Evolutionary conservation across 2,329 filamentous ascomycete genomes (phyloP).

Genomic region (Aspergillus fructus): DNA sequence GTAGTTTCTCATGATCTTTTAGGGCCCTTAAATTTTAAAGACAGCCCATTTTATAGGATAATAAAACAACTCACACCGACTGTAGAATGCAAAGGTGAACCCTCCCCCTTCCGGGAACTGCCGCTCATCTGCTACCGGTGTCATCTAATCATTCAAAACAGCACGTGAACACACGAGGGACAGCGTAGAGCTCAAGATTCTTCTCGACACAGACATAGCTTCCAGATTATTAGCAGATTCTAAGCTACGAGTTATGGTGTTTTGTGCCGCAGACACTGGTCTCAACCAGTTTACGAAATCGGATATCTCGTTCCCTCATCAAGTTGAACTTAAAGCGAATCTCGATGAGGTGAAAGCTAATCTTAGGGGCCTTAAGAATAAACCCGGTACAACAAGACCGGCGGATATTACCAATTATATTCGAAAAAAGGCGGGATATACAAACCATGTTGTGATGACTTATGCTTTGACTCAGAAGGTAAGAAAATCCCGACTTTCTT

Average conservation of each 20-base stretch:
- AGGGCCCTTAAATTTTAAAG: conserved; percentile 61
- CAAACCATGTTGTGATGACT: conserved; percentile 78
- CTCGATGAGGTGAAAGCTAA: conserved; percentile 88
- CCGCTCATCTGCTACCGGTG: conserved; percentile 16
- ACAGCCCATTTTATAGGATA: conserved; percentile 82
- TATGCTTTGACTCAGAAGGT: conserved; percentile 91
- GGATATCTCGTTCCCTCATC: conserved; percentile 85
- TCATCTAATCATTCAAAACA: conserved; percentile 46
- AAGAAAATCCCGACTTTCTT: conserved; percentile 32
- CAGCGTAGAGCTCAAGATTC: conserved; percentile 59
- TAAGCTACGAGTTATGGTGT: conserved; percentile 74
- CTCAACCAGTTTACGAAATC: conserved; percentile 56
- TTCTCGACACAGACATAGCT: conserved; percentile 55
- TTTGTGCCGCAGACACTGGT: conserved; percentile 68
- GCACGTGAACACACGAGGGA: conserved; percentile 61
- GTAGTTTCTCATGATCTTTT: conserved; percentile 33
- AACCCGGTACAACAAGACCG: conserved; percentile 88
- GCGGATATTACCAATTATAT: conserved; percentile 83
- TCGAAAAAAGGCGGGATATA: conserved; percentile 65
- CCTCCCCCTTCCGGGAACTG: not conserved
- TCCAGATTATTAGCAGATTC: conserved; percentile 60
- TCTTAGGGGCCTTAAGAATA: conserved; percentile 90
- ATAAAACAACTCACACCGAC: conserved; percentile 63
- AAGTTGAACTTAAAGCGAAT: conserved; percentile 91
- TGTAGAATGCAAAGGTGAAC: conserved; percentile 69